Evolutionary conservation across 2,329 filamentous ascomycete species (phyloP), one percentile per base, ranked within the genome.

Genomic region (Sclerotinia trifoliorum): DNA sequence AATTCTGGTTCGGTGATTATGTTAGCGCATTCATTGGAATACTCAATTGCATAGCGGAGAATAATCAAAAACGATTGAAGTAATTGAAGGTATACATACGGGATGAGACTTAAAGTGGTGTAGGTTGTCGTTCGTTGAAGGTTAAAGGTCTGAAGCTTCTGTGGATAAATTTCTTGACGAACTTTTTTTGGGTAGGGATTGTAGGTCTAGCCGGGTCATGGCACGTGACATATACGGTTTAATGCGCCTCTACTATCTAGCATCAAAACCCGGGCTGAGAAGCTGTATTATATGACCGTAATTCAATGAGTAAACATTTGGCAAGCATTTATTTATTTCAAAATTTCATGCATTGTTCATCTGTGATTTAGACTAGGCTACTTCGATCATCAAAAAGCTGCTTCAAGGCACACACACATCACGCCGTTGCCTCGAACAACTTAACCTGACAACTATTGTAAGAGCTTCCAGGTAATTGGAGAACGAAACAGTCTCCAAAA

Each of bases 261-360:
- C 44, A 19, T 35, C n/a, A 2, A 56, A n/a, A 39, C 29, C 3
- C 44, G 3, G 5, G 24, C 13, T 49, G 24, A 29, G 29, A 13
- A 21, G n/a, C 7, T 1, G 13, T 42, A 42, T 42, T 42, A 17
- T 42, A 4, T 42, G 39, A 42, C 15, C 1, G 15, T 42, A 17
- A 42, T 42, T 42, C 39, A 42, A 17, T 15, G 39, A 42, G 15
- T 17, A 42, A 42, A 42, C 39, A 19, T 19, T 39, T 39, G 13
- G 17, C 11, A 51, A 26, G 17, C 19, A 19, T 51, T 39, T 2
- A 13, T 42, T 39, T 46, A 54, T 68, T 65, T 70, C 71, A 70
- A 61, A 74, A 74, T 74, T 70, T 75, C 73, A 75, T 74, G 72
- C 71, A 74, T 76, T 75, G 73, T 75, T 75, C 73, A 73, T 75